These are phyloP conservation scores for Phytopythium delawarense DNA, from an alignment of 352 stramenopile genomes.

Conservation along the genomic window DNA sequence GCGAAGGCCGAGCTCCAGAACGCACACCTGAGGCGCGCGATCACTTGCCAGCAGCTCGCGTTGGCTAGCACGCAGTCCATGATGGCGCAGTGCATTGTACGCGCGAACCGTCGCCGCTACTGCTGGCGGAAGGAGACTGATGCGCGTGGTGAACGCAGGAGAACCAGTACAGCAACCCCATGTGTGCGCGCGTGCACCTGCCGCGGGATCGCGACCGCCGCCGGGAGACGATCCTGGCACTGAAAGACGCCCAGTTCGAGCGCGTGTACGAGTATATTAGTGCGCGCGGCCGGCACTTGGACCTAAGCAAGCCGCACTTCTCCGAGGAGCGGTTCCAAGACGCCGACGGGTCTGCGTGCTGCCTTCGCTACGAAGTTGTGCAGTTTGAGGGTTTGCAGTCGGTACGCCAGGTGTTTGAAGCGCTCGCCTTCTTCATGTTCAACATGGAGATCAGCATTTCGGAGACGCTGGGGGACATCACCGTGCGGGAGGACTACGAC, in stretches of 20 bases:
- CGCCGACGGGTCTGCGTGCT: conserved; percentile 16
- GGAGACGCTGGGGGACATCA: conserved; percentile 28
- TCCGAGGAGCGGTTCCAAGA: conserved; percentile 18
- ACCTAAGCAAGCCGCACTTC: conserved; percentile 22
- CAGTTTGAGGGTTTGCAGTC: conserved; percentile 24
- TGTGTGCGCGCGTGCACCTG: conserved; percentile 12
- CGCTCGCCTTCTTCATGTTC: conserved; percentile 25
- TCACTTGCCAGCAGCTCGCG: conserved; percentile 30
- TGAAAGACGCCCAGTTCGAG: conserved; percentile 20
- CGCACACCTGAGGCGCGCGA: conserved; percentile 17
- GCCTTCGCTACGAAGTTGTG: conserved; percentile 19
- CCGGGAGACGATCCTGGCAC: conserved; percentile 7
- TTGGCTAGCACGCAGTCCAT: conserved; percentile 29
- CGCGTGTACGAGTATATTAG: conserved; percentile 21
- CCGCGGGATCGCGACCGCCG: conserved; percentile 18
- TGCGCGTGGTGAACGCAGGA: conserved; percentile 5
- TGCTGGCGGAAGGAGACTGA: neutral
- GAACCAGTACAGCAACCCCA: conserved; percentile 11
- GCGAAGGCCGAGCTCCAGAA: conserved; percentile 19
- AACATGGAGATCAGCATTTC: conserved; percentile 46
- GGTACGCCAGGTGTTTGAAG: conserved; percentile 27
- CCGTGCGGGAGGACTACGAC: conserved; percentile 34
- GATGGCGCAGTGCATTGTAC: conserved; percentile 21
- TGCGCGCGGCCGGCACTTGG: conserved; percentile 14
- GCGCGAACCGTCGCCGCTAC: neutral